Evolutionary conservation across 2,329 filamentous ascomycete species (phyloP).

Genomic region (Hypoxylon sp.): DNA sequence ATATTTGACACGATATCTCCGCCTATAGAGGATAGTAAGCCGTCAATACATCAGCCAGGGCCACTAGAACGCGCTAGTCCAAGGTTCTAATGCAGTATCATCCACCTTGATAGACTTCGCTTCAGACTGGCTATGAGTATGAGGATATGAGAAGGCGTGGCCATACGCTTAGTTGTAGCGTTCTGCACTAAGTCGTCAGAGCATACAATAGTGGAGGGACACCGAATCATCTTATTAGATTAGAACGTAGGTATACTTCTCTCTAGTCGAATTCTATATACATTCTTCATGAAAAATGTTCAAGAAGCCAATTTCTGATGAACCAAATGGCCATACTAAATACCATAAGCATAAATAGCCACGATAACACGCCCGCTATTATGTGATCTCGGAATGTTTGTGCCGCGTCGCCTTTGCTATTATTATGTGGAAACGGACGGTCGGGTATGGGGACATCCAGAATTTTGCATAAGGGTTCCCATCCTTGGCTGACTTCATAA

Average conservation of each 20-base stretch:
- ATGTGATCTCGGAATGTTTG: slow-evolving; percentile 49
- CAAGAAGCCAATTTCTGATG: slow-evolving; percentile 34
- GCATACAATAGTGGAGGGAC: not conserved
- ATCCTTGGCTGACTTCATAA: slow-evolving; percentile 55
- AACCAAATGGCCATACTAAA: slow-evolving; percentile 44
- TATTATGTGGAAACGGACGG: slow-evolving; percentile 55
- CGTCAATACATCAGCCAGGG: too few relatives aligned
- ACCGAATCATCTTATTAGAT: slow-evolving; percentile 3
- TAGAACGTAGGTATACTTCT: not conserved
- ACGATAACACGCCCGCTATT: slow-evolving; percentile 47
- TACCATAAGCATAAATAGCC: slow-evolving; percentile 49
- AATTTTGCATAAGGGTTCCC: slow-evolving; percentile 54
- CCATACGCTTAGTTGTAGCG: too few relatives aligned
- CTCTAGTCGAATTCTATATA: slow-evolving; percentile 1
- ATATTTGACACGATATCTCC: too few relatives aligned
- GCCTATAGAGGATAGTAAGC: too few relatives aligned
- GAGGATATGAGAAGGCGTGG: too few relatives aligned
- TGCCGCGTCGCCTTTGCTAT: slow-evolving; percentile 50
- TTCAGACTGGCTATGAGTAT: too few relatives aligned
- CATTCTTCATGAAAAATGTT: slow-evolving; percentile 24
- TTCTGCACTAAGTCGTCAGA: not conserved
- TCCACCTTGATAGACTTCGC: too few relatives aligned
- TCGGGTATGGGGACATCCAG: slow-evolving; percentile 54
- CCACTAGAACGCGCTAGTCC: too few relatives aligned
- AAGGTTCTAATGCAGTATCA: too few relatives aligned